These are phyloP conservation scores for Blepharisma japonicum DNA, from an alignment of 73 alveolate species.

Conservation along the genomic window DNA sequence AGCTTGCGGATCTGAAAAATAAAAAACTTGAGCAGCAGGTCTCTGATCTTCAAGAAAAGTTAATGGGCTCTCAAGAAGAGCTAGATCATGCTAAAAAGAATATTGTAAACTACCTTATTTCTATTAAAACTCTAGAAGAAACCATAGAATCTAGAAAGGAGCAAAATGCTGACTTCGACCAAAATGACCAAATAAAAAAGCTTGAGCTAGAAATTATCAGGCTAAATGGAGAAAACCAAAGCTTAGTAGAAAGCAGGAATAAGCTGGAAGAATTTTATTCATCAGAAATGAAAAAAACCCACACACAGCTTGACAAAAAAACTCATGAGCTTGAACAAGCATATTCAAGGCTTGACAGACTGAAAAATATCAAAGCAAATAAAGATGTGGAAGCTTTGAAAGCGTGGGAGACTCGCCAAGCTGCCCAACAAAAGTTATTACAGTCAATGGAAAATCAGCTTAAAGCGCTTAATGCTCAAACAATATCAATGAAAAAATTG, in stretches of 20 bases:
- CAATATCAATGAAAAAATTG: neutral
- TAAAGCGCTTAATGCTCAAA: neutral
- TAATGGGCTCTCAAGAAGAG: neutral
- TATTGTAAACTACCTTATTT: neutral
- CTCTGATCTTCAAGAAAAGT: neutral
- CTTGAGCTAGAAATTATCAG: neutral
- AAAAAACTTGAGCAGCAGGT: neutral
- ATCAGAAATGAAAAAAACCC: neutral
- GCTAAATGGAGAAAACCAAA: neutral
- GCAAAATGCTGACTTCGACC: neutral
- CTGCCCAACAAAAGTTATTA: neutral
- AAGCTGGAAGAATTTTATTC: neutral
- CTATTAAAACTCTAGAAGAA: neutral
- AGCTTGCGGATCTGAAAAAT: neutral
- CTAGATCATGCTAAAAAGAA: constrained; percentile 5
- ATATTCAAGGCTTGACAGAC: neutral
- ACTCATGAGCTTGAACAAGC: neutral
- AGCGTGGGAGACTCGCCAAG: neutral
- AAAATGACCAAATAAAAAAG: neutral
- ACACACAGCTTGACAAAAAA: neutral
- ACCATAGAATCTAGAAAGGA: neutral
- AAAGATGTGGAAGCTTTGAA: neutral
- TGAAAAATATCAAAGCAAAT: neutral
- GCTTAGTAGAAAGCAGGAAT: neutral
- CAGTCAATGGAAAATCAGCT: neutral